Evolutionary conservation across 2,329 filamentous ascomycete genomes (phyloP).

Genomic region (Cercospora canescens): DNA sequence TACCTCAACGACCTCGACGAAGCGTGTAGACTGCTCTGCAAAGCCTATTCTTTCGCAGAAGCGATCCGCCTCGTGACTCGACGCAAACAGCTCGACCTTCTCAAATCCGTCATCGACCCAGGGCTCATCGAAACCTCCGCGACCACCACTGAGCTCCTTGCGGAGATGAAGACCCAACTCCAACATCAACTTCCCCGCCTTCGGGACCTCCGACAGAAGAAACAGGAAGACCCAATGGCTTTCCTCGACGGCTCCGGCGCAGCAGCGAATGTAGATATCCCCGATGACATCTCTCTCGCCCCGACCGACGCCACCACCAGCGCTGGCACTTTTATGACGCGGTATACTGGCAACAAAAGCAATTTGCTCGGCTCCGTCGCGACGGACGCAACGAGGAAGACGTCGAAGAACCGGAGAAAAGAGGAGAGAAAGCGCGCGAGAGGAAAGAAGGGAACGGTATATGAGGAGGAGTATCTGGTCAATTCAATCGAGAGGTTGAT

Average conservation of each 20-base stretch:
- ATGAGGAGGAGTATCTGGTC: conserved; percentile 96
- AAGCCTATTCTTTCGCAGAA: conserved; percentile 82
- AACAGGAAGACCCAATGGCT: conserved; percentile 77
- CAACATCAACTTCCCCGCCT: conserved; percentile 83
- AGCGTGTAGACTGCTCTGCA: conserved; percentile 78
- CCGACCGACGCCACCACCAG: conserved; percentile 80
- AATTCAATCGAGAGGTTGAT: conserved; percentile 82
- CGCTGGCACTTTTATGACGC: conserved; percentile 77
- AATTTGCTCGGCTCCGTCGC: conserved; percentile 64
- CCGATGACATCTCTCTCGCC: conserved; percentile 89
- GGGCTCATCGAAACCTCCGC: conserved; percentile 80
- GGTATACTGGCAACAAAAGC: conserved; percentile 71
- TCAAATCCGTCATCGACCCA: conserved; percentile 70
- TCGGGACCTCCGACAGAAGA: conserved; percentile 76
- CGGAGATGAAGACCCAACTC: conserved; percentile 87
- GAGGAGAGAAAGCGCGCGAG: conserved; percentile 94
- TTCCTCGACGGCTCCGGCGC: conserved; percentile 74
- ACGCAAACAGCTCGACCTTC: conserved; percentile 60
- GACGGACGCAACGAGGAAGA: conserved; percentile 74
- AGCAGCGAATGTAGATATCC: conserved; percentile 60
- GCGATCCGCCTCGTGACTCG: conserved; percentile 76
- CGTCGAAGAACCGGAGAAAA: conserved; percentile 80
- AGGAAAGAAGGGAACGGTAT: conserved; percentile 94
- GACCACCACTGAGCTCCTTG: conserved; percentile 83
- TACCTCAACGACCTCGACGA: conserved; percentile 72